Conservation (phyloP, 805 yeast genomes). For the Peterozyma toletana region DNA sequence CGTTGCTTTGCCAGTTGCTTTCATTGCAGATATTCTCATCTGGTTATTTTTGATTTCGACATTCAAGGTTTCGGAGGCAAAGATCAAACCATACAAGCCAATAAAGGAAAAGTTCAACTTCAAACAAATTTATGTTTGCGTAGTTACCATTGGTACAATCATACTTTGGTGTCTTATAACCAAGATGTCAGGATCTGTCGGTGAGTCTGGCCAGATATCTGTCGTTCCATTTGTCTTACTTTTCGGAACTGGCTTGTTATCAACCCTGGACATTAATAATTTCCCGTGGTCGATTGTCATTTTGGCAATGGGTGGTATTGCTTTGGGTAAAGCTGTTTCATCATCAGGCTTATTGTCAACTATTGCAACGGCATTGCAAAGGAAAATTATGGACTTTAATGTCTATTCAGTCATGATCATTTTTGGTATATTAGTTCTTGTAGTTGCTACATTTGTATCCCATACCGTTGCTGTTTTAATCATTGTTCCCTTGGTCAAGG, state of each 20-base stretch:
- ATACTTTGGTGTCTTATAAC: slow-evolving; percentile 42
- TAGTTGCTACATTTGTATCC: slow-evolving; percentile 47
- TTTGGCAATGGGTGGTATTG: slow-evolving; percentile 50
- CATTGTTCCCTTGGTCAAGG: slow-evolving; percentile 41
- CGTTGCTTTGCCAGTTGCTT: slow-evolving; percentile 39
- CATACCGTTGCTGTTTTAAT: slow-evolving; percentile 51
- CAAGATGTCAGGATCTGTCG: slow-evolving; percentile 33
- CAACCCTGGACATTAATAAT: slow-evolving; percentile 40
- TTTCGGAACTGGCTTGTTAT: slow-evolving; percentile 42
- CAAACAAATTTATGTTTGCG: slow-evolving; percentile 34
- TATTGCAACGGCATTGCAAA: slow-evolving; percentile 36
- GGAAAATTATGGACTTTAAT: slow-evolving; percentile 31
- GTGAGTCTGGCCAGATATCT: slow-evolving; percentile 41
- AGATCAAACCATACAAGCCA: slow-evolving; percentile 38
- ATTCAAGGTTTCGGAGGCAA: slow-evolving; percentile 41
- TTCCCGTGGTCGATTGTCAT: slow-evolving; percentile 50
- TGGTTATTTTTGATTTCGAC: slow-evolving; percentile 48
- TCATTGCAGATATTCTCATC: slow-evolving; percentile 30
- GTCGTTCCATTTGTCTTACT: slow-evolving; percentile 39
- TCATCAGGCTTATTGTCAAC: slow-evolving; percentile 41
- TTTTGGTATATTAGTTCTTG: slow-evolving; percentile 41
- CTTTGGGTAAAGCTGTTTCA: slow-evolving; percentile 42
- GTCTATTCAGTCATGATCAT: slow-evolving; percentile 38
- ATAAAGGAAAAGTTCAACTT: slow-evolving; percentile 36
- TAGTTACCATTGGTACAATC: slow-evolving; percentile 36